Percentiles rank a stretch among this genome's conserved stretches.
Conservation (phyloP, 257 asterid species). For the Nicotiana noctiflora region DNA sequence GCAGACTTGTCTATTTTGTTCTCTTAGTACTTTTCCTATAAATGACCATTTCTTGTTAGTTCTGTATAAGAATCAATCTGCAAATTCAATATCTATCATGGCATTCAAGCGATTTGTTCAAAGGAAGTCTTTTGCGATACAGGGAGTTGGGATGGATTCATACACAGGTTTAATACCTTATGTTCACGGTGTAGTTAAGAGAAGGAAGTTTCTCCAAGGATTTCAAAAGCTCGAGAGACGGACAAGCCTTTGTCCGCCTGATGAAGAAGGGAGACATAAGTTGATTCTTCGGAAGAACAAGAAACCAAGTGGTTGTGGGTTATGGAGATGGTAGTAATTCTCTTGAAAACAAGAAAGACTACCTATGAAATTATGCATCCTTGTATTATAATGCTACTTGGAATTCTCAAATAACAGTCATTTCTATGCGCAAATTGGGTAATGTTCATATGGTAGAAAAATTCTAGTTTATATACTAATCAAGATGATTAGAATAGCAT, state of each 20-base stretch:
- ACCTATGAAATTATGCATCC: neutral
- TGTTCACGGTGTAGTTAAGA: neutral
- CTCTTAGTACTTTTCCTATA: neutral
- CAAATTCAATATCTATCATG: neutral
- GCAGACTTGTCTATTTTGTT: neutral
- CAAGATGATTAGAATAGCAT: no score
- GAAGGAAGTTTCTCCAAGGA: slow-evolving; percentile 4
- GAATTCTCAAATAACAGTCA: neutral
- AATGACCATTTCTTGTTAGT: neutral
- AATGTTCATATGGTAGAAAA: neutral
- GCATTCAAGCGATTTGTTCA: neutral
- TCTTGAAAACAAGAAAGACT: neutral
- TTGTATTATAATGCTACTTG: neutral
- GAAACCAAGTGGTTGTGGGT: neutral
- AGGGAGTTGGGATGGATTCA: slow-evolving; percentile 5
- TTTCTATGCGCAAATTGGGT: neutral
- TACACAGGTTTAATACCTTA: slow-evolving; percentile 22
- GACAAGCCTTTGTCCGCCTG: neutral
- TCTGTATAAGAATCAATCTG: neutral
- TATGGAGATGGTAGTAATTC: slow-evolving; percentile 3
- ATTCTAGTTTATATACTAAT: no score
- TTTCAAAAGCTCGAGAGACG: slow-evolving; percentile 10
- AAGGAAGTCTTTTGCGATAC: neutral
- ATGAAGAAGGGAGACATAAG: neutral
- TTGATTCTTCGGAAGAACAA: slow-evolving; percentile 1